Evolutionary conservation across 306 rosid species (phyloP).

Genomic region (Prunus salicina): DNA sequence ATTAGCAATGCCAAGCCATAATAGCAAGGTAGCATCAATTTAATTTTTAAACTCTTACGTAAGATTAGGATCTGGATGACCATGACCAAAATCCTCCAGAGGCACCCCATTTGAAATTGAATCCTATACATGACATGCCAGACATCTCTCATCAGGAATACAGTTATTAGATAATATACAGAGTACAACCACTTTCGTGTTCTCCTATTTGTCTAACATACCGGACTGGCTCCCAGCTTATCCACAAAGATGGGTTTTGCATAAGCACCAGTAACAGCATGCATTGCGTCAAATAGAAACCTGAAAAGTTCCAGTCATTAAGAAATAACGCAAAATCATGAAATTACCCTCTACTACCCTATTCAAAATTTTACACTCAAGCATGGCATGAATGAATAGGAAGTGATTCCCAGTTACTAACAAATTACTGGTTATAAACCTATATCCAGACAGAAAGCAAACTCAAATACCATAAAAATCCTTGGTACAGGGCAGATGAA

Average conservation of each 20-base stretch:
- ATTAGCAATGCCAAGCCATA: constrained; percentile 13
- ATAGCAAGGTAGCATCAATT: constrained; percentile 12
- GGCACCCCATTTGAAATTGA: constrained; percentile 90
- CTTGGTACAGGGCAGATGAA: constrained; percentile 11
- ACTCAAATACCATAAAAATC: constrained; percentile 10
- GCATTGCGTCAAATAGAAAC: constrained; percentile 94
- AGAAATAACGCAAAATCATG: constrained; percentile 19
- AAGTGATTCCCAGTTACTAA: background rate
- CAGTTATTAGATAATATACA: background rate
- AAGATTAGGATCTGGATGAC: constrained; percentile 98
- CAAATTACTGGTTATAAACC: background rate
- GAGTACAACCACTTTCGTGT: constrained; percentile 2
- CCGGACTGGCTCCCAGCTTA: constrained; percentile 78
- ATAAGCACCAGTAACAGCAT: constrained; percentile 97
- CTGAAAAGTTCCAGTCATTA: constrained; percentile 34
- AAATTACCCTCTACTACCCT: background rate
- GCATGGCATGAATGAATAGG: background rate
- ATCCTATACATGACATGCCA: constrained; percentile 51
- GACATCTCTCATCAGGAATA: constrained; percentile 33
- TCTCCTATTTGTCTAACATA: constrained; percentile 30
- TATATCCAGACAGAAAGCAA: background rate
- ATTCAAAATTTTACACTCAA: constrained; percentile 12
- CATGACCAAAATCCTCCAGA: constrained; percentile 93
- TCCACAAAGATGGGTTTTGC: constrained; percentile 93
- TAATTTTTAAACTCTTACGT: constrained; percentile 55